These are phyloP conservation scores for Penicillium subrubescens DNA, from an alignment of 495 filamentous ascomycete genomes.

Conservation along the genomic window DNA sequence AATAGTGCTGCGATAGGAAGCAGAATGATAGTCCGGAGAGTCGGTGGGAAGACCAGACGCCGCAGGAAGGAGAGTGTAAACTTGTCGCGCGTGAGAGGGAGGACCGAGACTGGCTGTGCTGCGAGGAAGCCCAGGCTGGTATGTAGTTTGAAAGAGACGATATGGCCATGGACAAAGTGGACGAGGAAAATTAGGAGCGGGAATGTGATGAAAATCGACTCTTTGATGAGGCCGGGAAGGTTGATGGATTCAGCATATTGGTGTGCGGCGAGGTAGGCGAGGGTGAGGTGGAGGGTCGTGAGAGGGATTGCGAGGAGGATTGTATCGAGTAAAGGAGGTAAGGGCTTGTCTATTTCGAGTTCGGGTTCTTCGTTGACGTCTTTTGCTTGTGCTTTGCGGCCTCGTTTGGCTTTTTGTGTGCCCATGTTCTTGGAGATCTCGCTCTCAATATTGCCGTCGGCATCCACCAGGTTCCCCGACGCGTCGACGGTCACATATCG, in stretches of 20 bases:
- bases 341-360: constrained; percentile 24
- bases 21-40: constrained; percentile 36
- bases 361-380: constrained; percentile 7
- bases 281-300: constrained; percentile 79
- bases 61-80: constrained; percentile 35
- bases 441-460: constrained; percentile 26
- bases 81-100: constrained; percentile 37
- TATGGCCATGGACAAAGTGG: constrained; percentile 50
- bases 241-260: constrained; percentile 78
- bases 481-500: constrained; percentile 43
- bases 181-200: constrained; percentile 47
- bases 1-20: constrained; percentile 59
- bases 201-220: constrained; percentile 40
- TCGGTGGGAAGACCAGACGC: constrained; percentile 39
- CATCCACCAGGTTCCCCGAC: constrained; percentile 36
- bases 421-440: constrained; percentile 12
- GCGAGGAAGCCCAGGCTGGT: constrained; percentile 10
- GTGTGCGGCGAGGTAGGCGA: constrained; percentile 87
- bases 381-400: background rate
- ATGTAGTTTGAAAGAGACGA: constrained; percentile 34
- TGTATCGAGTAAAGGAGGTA: constrained; percentile 50
- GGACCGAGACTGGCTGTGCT: constrained; percentile 25
- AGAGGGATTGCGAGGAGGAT: constrained; percentile 63
- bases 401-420: constrained; percentile 11
- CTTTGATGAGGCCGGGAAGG: constrained; percentile 55